phyloP scores from a whole-genome alignment of 495 filamentous ascomycete genomes.

The Filosporella fistucella region DNA sequence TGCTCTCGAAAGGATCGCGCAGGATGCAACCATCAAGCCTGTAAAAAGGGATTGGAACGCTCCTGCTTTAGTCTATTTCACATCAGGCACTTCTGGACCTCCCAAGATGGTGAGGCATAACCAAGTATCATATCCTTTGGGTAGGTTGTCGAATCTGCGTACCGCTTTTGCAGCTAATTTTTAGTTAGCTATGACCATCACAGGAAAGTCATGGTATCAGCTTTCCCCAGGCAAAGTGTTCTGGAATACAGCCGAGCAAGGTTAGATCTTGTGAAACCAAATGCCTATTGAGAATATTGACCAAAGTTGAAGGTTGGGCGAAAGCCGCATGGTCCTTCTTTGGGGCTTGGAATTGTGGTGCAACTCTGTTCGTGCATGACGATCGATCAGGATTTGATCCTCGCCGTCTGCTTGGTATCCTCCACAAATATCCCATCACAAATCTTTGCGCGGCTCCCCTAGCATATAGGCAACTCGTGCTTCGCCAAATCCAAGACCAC shows the following conservation, averaged over 20 bases:
- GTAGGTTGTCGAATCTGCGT: background rate
- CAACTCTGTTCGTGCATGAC: conserved; percentile 11
- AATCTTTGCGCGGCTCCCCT: conserved; percentile 4
- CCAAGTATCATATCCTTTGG: conserved; percentile 8
- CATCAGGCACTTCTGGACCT: conserved; percentile 7
- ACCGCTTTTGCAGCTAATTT: background rate
- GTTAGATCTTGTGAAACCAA: background rate
- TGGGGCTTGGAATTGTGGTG: conserved; percentile 10
- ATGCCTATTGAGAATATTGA: background rate
- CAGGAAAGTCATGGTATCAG: conserved; percentile 7
- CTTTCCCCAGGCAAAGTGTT: conserved; percentile 7
- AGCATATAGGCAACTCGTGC: conserved; percentile 10
- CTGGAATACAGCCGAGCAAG: conserved; percentile 11
- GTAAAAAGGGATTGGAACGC: background rate
- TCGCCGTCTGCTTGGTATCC: background rate
- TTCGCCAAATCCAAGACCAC: background rate
- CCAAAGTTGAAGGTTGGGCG: conserved; percentile 5
- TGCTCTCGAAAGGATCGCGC: background rate
- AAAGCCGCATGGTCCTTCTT: conserved; percentile 15
- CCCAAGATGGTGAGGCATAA: conserved; percentile 13
- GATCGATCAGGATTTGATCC: conserved; percentile 1
- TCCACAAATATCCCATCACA: conserved; percentile 6
- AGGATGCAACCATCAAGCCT: background rate
- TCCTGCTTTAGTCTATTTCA: conserved; percentile 7
- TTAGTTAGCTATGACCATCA: conserved; percentile 1